Percentiles rank a stretch among this genome's conserved stretches.
These are phyloP conservation scores for Pyricularia grisea DNA, from an alignment of 2,329 filamentous ascomycete species.

Conservation along the genomic window DNA sequence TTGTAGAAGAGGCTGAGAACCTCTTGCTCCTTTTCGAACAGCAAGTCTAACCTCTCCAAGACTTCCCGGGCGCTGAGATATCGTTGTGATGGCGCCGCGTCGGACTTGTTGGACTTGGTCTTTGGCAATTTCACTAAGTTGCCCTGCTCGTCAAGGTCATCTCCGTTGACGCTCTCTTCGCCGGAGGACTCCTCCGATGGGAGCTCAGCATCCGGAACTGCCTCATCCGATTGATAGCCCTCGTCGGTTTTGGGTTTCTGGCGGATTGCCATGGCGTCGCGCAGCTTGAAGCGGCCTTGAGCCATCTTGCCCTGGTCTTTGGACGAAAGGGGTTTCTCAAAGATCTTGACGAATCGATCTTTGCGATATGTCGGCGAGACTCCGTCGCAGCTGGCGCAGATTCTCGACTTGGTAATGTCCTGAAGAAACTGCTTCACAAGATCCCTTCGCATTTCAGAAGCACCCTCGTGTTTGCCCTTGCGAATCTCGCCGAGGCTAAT, in stretches of 20 bases:
- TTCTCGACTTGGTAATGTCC: constrained; percentile 58
- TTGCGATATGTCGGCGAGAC: constrained; percentile 80
- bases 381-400: constrained; percentile 58
- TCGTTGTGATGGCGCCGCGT: constrained; percentile 41
- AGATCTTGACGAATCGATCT: constrained; percentile 87
- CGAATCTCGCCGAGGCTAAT: constrained; percentile 37
- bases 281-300: constrained; percentile 53
- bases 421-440: constrained; percentile 76
- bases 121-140: constrained; percentile 49
- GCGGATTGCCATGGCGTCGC: constrained; percentile 58
- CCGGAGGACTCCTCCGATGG: constrained; percentile 32
- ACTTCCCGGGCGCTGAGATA: constrained; percentile 82
- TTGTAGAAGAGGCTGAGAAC: constrained; percentile 79
- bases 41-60: constrained; percentile 61
- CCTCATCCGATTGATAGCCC: constrained; percentile 53
- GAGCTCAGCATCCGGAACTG: constrained; percentile 54
- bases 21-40: constrained; percentile 84
- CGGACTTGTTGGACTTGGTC: constrained; percentile 19
- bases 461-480: constrained; percentile 72
- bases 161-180: constrained; percentile 31
- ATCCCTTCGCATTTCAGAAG: constrained; percentile 64
- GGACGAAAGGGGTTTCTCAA: constrained; percentile 65
- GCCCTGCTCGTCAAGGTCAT: constrained; percentile 43
- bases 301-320: constrained; percentile 76
- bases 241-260: constrained; percentile 22